Evolutionary conservation across 1,139 yeast species (phyloP), one percentile per base, ranked within the genome.

Genomic region (Lipomyces yarrowii): DNA sequence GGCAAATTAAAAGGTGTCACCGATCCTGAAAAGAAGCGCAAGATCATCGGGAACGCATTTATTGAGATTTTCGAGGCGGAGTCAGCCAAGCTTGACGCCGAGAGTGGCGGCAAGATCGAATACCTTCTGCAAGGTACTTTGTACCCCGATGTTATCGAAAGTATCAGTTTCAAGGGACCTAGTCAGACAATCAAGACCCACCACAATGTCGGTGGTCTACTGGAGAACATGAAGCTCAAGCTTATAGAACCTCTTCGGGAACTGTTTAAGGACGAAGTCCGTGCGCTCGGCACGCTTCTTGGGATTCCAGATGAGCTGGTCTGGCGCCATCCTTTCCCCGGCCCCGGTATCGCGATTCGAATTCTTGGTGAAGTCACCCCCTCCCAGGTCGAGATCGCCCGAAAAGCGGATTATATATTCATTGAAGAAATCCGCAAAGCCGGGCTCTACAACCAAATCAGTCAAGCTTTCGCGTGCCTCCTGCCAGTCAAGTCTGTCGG

Each of bases 311-410:
- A 91, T 77, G 99, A 94, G 74, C 86, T 94, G 74, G 98, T 94
- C 73, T 93, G 99, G 98, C 91, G 99, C 85, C 99, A 94, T 78
- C 99, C 99, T 67, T 94, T 94, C 97, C 99, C 99, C 76, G 99
- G 99, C 77, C 99, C 99, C 78, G 99, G 99, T 83, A 90, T 94
- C 77, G 99, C 98, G 73, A 96, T 94, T 78, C 89, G 99, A 82
- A 96, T 94, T 67, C 84, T 94, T 67, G 99, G 99, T 74, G 98
- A 93, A 82, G 98, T 94, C 71, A 91, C 97, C 69, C 89, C 87
- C 73, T 88, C 84, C 71, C 99, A 94, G 82, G 94, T 94, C 67
- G 92, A 87, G 76, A 94, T 94, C 78, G 99, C 99, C 62, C 90
- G 98, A 82, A 94, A 92, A 78, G 99, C 99, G 69, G 99, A 94